Percentiles rank a stretch among this genome's conserved stretches.
phyloP scores from a whole-genome alignment of 2,329 filamentous ascomycete genomes.

The Pestalotiopsis sp. region DNA sequence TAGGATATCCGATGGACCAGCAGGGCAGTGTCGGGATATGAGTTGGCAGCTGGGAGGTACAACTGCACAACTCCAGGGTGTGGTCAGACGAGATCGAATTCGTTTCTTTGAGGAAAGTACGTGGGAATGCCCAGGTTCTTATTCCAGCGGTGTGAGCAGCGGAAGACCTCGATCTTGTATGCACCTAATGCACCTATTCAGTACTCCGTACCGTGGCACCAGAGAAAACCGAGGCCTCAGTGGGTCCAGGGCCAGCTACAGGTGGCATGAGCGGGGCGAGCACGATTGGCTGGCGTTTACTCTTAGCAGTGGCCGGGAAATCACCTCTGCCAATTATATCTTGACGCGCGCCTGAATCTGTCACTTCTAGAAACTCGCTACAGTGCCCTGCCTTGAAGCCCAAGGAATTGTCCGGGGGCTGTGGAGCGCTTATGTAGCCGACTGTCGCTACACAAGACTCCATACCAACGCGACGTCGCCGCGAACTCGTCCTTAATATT shows the following conservation, averaged over 20 bases:
- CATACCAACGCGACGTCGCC: neutral
- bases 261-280: neutral
- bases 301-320: neutral
- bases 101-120: too few species aligned
- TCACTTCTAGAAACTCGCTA: neutral
- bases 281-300: slow-evolving; percentile 3
- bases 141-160: too few species aligned
- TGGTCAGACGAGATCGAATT: too few species aligned
- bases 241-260: slow-evolving; percentile 1
- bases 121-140: too few species aligned
- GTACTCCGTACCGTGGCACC: neutral
- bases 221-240: neutral
- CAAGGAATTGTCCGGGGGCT: neutral
- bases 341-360: slow-evolving; percentile 6
- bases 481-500: neutral
- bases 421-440: neutral
- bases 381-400: neutral
- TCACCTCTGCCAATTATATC: slow-evolving; percentile 9
- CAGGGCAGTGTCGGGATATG: too few species aligned
- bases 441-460: neutral
- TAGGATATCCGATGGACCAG: too few species aligned
- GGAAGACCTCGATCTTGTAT: neutral
- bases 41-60: too few species aligned
- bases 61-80: too few species aligned
- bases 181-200: neutral